Evolutionary conservation across 352 stramenopile species (phyloP).

Genomic region (Globisporangium irregulare): DNA sequence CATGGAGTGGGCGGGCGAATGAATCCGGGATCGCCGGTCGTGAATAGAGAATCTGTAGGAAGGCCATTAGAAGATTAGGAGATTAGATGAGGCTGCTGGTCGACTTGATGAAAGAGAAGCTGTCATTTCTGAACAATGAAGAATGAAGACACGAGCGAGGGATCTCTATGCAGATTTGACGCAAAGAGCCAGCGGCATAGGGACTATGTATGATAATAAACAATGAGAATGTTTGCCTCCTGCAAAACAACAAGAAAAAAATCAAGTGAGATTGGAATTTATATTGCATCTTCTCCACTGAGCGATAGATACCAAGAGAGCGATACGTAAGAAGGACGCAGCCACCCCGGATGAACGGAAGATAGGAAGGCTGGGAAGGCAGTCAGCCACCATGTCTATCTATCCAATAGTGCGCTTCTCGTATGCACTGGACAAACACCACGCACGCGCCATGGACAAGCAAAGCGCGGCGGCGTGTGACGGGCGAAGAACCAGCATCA

Average conservation of each 20-base stretch:
- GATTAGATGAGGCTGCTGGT: background rate
- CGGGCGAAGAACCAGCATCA: background rate
- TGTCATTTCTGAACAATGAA: background rate
- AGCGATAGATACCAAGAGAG: background rate
- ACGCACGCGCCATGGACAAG: background rate
- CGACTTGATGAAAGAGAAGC: background rate
- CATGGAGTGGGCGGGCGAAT: background rate
- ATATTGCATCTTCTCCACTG: background rate
- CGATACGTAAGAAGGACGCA: background rate
- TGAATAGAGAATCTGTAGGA: background rate
- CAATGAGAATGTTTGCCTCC: background rate
- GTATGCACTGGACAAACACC: background rate
- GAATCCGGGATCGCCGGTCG: background rate
- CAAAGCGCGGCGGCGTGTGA: background rate
- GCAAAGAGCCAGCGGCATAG: background rate
- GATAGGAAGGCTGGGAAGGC: background rate
- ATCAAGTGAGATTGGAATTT: background rate
- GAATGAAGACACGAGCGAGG: background rate
- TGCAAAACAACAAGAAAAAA: background rate
- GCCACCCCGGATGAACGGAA: background rate
- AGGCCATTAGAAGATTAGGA: too few species aligned
- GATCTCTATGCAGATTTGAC: background rate
- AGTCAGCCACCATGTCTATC: background rate
- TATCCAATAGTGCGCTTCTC: background rate
- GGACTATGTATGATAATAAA: background rate